Evolutionary conservation across 2,329 filamentous ascomycete species (phyloP), one percentile per base, ranked within the genome.

Genomic region (Fusarium robinianum): DNA sequence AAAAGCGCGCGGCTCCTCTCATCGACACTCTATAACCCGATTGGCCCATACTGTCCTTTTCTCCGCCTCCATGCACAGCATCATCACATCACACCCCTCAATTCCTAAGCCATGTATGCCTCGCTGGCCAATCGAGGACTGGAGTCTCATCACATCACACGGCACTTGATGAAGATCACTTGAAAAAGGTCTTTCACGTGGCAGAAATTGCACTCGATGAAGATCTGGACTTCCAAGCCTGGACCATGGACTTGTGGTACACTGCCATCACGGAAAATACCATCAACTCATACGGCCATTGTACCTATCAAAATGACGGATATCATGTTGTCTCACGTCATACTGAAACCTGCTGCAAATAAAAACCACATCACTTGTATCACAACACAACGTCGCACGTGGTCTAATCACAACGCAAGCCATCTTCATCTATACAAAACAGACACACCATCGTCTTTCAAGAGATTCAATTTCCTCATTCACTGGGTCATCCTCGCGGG

Each of bases 401-500:
- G 15, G 16, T 32, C 8, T 18, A 15, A 9, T 32, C 29, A 32
- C 23, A 8, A 5, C 9, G 23, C 23, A 18, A 34, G 50, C 44
- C 54, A 55, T 53, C 55, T 38, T 48, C 40, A 31, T 39, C 30
- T 55, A 61, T 56, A 47, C 51, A 57, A 52, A 41, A 31, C 36
- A 16, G 11, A 24, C 33, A 22, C 23, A n/a, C n/a, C n/a, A n/a
- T 34, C 27, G 19, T 30, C 35, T 37, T 29, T 14, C 30, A 26
- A 34, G 36, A 26, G 27, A 29, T 12, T 18, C 41, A 44, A 44
- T 34, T 43, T 41, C 41, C 29, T 27, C 19, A 39, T 19, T 22
- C 38, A 32, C 34, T 34, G 26, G 40, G 25, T 26, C 39, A 14
- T 42, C 23, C 17, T 35, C 29, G 17, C 26, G 38, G 32, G 29